Evolutionary conservation across 2,329 filamentous ascomycete species (phyloP).

Genomic region (Aspergillus alliaceus): DNA sequence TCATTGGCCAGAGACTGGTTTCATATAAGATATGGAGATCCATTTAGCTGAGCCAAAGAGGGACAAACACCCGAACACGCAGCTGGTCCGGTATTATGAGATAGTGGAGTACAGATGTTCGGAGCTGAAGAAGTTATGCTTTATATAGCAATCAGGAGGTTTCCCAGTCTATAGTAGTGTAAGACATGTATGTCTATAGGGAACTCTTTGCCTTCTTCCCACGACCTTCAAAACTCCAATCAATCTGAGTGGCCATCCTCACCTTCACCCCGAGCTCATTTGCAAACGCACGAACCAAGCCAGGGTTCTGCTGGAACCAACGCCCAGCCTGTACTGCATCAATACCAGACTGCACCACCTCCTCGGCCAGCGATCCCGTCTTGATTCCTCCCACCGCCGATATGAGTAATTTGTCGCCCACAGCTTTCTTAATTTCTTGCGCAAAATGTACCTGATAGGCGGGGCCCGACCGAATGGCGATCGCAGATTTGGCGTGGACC

Average conservation of each 20-base stretch:
- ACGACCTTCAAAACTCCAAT: conserved; percentile 16
- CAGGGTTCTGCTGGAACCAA: conserved; percentile 60
- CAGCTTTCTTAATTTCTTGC: conserved; percentile 24
- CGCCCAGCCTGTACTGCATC: conserved; percentile 55
- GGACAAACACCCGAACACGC: too few relatives aligned
- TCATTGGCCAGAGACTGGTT: too few relatives aligned
- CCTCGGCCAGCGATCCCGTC: conserved; percentile 43
- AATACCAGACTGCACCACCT: conserved; percentile 48
- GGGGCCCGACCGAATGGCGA: conserved; percentile 16
- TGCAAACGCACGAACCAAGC: conserved; percentile 57
- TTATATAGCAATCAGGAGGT: too few relatives aligned
- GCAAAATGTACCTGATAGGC: conserved; percentile 29
- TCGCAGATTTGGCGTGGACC: conserved; percentile 6
- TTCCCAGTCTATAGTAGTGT: too few relatives aligned
- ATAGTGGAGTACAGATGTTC: too few relatives aligned
- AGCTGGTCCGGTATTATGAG: too few relatives aligned
- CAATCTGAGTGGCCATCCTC: conserved; percentile 40
- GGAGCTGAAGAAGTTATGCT: too few relatives aligned
- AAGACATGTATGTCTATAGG: too few relatives aligned
- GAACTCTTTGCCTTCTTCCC: too few relatives aligned
- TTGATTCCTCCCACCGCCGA: conserved; percentile 23
- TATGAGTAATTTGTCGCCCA: conserved; percentile 19
- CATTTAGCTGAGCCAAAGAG: too few relatives aligned
- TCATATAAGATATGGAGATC: too few relatives aligned
- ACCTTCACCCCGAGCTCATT: conserved; percentile 53